Conservation (phyloP, 2,329 filamentous ascomycete genomes). For the Neurospora sp. region DNA sequence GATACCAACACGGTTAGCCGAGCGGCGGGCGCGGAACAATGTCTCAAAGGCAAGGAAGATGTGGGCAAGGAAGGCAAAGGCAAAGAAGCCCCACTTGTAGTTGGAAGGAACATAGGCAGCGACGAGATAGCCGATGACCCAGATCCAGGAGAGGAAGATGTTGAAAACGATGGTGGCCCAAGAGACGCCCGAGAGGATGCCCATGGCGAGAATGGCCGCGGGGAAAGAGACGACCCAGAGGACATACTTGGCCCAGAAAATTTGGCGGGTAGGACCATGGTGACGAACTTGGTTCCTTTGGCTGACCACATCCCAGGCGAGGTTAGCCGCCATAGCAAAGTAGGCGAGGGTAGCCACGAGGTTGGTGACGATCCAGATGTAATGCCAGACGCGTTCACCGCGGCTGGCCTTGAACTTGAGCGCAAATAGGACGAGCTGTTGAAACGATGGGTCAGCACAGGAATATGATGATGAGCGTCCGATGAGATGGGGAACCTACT, state of each 20-base stretch:
- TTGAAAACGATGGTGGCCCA: slow-evolving; percentile 46
- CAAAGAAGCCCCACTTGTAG: slow-evolving; percentile 51
- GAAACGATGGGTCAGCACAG: background rate
- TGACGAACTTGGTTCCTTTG: slow-evolving; percentile 24
- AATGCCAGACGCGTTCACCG: slow-evolving; percentile 46
- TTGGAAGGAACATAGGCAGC: slow-evolving; percentile 35
- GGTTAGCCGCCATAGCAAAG: slow-evolving; percentile 41
- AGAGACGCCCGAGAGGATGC: slow-evolving; percentile 40
- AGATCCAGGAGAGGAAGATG: slow-evolving; percentile 38
- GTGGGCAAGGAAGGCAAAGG: slow-evolving; percentile 39
- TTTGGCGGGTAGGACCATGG: slow-evolving; percentile 29
- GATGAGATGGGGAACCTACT: slow-evolving; percentile 21
- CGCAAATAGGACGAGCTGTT: slow-evolving; percentile 30
- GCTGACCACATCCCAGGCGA: slow-evolving; percentile 33
- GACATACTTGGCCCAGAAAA: slow-evolving; percentile 47
- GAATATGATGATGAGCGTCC: background rate
- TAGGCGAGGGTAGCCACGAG: slow-evolving; percentile 40
- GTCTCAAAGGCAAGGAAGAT: slow-evolving; percentile 36
- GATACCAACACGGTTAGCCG: slow-evolving; percentile 32
- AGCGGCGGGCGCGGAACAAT: slow-evolving; percentile 26
- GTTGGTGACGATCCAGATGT: slow-evolving; percentile 39
- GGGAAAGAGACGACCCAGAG: slow-evolving; percentile 45
- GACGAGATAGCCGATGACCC: slow-evolving; percentile 40
- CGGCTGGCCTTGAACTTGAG: slow-evolving; percentile 32
- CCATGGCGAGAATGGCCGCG: slow-evolving; percentile 32